Evolutionary conservation across 495 filamentous ascomycete species (phyloP).

Genomic region (Rhypophila decipiens): DNA sequence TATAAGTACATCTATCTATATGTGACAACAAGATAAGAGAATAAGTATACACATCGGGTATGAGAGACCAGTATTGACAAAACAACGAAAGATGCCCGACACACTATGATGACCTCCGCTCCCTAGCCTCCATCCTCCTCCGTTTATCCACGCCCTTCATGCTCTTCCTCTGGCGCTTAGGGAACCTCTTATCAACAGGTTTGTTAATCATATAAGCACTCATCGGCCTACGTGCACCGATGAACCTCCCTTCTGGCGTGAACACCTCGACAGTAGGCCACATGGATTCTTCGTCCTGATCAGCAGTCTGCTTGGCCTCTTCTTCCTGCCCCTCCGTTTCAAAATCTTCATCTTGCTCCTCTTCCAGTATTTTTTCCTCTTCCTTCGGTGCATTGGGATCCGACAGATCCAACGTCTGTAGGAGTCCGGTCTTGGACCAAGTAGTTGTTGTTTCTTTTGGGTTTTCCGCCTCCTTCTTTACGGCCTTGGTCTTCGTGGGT

Average conservation of each 20-base stretch:
- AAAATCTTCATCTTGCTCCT: neutral
- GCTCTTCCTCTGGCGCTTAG: constrained; percentile 43
- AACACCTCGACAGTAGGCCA: constrained; percentile 78
- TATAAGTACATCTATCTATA: no score
- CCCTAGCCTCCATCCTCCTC: constrained; percentile 37
- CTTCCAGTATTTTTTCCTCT: neutral
- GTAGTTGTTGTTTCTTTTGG: constrained; percentile 4
- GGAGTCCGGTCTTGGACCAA: neutral
- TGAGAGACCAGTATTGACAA: no score
- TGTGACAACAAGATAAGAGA: no score
- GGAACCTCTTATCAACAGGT: constrained; percentile 16
- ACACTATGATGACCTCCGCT: no score
- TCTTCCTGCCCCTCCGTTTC: neutral
- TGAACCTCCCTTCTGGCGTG: constrained; percentile 71
- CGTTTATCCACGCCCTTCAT: constrained; percentile 55
- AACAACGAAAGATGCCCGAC: no score
- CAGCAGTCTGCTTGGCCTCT: neutral
- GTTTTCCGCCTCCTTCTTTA: neutral
- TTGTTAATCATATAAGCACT: constrained; percentile 58
- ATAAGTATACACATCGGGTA: no score
- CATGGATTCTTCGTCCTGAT: constrained; percentile 15
- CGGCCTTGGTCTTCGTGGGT: neutral
- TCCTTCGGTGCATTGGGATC: neutral
- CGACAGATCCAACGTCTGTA: constrained; percentile 1
- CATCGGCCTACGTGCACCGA: constrained; percentile 64